Evolutionary conservation across 2,329 filamentous ascomycete species (phyloP), one percentile per base, ranked within the genome.

Genomic region (Clarireedia hainanense): DNA sequence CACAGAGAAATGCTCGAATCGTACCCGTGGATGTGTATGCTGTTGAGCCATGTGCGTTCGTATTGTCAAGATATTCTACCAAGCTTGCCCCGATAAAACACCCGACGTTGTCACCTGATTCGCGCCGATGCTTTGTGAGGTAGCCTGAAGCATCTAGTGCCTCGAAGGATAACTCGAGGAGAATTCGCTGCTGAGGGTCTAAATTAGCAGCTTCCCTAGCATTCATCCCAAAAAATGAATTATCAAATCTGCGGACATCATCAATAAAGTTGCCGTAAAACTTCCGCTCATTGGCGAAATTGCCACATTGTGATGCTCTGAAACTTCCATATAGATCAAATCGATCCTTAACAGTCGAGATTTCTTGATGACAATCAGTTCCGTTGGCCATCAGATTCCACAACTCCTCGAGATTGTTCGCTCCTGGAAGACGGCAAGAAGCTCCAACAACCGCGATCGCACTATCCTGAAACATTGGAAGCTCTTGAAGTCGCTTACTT

Each of bases 321-420:
- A 52, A 55, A 37, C 52, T 49, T 9, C 42, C 30, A 40, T 46
- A 14, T 23, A 60, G 39, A 5, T 60, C 55, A 34, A 62, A 60
- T 17, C 58, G 43, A 23, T 58, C 34, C 27, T 30, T 30, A 9
- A 30, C 27, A n/a, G 36, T 62, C 2, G 49, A 23, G 6, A 58
- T 64, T 37, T 66, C 58, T 14, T 65, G 57, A 67, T 69, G 24
- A 64, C 64, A 45, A 63, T 65, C 40, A 42, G 62, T 60, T 36
- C 87, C 87, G 69, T 85, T 83, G 66, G 83, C 79, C n/a, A 91
- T 75, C 5, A 90, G 74, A 57, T 88, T 81, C 87, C 87, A 91
- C 39, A 91, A 80, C 53, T 80, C 80, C 55, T 89, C 84, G 57
- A 76, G 71, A 2, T 68, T 71, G 6, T 75, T 76, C 9, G 73